Percentiles rank a stretch among this genome's conserved stretches.
These are phyloP conservation scores for Hydnomerulius pinastri DNA, from an alignment of 768 basidiomycete species.

Conservation along the genomic window DNA sequence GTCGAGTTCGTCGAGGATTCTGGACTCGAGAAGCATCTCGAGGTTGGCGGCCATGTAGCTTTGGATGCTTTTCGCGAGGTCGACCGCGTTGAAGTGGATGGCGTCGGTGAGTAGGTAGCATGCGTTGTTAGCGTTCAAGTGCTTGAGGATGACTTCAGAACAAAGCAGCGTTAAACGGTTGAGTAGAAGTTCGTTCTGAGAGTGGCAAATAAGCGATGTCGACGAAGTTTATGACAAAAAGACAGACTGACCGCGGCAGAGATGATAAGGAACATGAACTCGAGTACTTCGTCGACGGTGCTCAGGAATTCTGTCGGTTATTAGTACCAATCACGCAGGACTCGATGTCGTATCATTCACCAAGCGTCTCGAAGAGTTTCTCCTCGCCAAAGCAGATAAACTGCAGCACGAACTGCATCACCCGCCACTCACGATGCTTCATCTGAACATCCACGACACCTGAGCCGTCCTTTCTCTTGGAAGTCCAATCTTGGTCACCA, in stretches of 20 bases:
- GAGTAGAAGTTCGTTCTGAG: slow-evolving; percentile 84
- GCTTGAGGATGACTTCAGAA: slow-evolving; percentile 69
- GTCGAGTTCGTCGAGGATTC: slow-evolving; percentile 77
- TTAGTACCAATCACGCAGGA: slow-evolving; percentile 5
- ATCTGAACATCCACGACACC: slow-evolving; percentile 69
- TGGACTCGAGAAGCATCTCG: slow-evolving; percentile 82
- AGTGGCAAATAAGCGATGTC: not conserved
- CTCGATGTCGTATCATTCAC: slow-evolving; percentile 39
- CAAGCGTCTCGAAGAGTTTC: slow-evolving; percentile 71
- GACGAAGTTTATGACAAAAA: not conserved
- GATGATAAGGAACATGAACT: slow-evolving; percentile 87
- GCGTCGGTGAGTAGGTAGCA: slow-evolving; percentile 83
- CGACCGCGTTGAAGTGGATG: slow-evolving; percentile 68
- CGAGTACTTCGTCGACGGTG: slow-evolving; percentile 73
- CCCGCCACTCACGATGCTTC: slow-evolving; percentile 69
- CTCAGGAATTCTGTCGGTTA: slow-evolving; percentile 55
- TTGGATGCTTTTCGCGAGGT: slow-evolving; percentile 71
- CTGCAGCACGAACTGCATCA: slow-evolving; percentile 73
- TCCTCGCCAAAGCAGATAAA: slow-evolving; percentile 77
- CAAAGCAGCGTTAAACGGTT: slow-evolving; percentile 83
- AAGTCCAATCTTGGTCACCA: slow-evolving; percentile 80
- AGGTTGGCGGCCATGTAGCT: slow-evolving; percentile 81
- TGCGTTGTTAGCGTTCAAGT: slow-evolving; percentile 73
- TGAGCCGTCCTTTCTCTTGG: slow-evolving; percentile 50
- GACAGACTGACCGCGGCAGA: slow-evolving; percentile 68